Conservation (phyloP, 2,329 filamentous ascomycete genomes). For the Aspergillus sp. region DNA sequence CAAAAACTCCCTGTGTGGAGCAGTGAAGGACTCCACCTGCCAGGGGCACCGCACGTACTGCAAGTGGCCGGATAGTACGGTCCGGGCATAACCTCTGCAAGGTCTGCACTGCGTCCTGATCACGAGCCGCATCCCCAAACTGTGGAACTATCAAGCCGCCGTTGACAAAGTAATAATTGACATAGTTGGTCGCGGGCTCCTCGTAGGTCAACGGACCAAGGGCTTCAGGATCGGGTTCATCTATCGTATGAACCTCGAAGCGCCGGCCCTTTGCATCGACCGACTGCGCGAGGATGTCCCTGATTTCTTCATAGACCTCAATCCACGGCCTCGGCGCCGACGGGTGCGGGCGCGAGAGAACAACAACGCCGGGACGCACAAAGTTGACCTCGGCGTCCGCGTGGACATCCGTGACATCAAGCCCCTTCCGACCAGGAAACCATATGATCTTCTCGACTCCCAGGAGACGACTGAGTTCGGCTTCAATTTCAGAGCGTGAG, state of each 20-base stretch:
- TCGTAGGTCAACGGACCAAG: background rate
- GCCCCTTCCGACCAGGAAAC: conserved; percentile 35
- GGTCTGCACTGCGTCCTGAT: background rate
- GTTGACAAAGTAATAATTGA: background rate
- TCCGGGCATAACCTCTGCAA: background rate
- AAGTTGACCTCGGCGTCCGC: conserved; percentile 27
- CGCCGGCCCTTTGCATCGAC: background rate
- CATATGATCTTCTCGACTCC: conserved; percentile 39
- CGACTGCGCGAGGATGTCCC: background rate
- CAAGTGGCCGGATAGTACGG: background rate
- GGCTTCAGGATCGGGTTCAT: background rate
- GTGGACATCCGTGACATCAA: conserved; percentile 42
- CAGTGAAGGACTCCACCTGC: background rate
- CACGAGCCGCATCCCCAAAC: background rate
- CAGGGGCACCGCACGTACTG: background rate
- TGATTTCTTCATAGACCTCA: background rate
- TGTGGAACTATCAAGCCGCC: background rate
- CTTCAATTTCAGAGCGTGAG: conserved; percentile 29
- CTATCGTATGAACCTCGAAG: background rate
- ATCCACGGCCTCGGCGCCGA: background rate
- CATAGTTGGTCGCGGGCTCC: background rate
- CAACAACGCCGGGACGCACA: conserved; percentile 27
- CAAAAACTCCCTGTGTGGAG: background rate
- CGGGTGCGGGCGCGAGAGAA: conserved; percentile 29
- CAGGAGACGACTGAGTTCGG: conserved; percentile 30